Percentiles rank a stretch among this genome's conserved stretches.
Conservation (phyloP, 148 eudicot genomes). For the Dianthus caryophyllus region DNA sequence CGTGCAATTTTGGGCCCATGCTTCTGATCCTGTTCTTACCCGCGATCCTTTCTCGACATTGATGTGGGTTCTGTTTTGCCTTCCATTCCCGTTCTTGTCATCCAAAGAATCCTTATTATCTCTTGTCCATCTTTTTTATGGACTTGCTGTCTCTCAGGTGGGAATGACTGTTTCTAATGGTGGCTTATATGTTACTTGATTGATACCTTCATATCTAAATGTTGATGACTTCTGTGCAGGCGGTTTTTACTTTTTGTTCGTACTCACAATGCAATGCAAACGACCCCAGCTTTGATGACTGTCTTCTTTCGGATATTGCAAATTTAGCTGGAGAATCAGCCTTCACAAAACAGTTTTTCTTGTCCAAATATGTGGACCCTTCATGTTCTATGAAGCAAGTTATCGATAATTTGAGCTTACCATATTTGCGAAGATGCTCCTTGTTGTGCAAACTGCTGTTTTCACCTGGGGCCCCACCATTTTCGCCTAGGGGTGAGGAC, state of each 20-base stretch:
- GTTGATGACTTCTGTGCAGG: slow-evolving; percentile 41
- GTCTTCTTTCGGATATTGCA: slow-evolving; percentile 53
- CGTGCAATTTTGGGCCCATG: slow-evolving; percentile 68
- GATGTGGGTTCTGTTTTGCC: slow-evolving; percentile 89
- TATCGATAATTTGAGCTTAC: slow-evolving; percentile 62
- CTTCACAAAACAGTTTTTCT: slow-evolving; percentile 38
- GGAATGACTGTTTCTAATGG: slow-evolving; percentile 13
- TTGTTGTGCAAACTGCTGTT: slow-evolving; percentile 70
- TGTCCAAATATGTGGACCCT: slow-evolving; percentile 49
- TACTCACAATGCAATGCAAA: slow-evolving; percentile 26
- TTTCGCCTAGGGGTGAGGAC: slow-evolving; percentile 36
- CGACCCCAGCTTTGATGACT: slow-evolving; percentile 41
- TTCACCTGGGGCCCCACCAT: slow-evolving; percentile 45
- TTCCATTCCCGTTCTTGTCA: slow-evolving; percentile 63
- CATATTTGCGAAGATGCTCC: slow-evolving; percentile 85
- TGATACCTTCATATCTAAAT: not conserved
- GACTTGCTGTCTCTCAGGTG: slow-evolving; percentile 67
- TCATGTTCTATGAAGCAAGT: slow-evolving; percentile 42
- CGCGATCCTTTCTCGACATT: slow-evolving; percentile 85
- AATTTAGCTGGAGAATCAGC: slow-evolving; percentile 39
- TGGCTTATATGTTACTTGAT: not conserved
- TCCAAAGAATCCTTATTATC: slow-evolving; percentile 61
- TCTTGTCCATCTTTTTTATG: slow-evolving; percentile 77
- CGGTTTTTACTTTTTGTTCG: slow-evolving; percentile 43
- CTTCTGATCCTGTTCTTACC: slow-evolving; percentile 70